Evolutionary conservation across 2,329 filamentous ascomycete species (phyloP), one percentile per base, ranked within the genome.

Genomic region (Parascedosporium putredinis): DNA sequence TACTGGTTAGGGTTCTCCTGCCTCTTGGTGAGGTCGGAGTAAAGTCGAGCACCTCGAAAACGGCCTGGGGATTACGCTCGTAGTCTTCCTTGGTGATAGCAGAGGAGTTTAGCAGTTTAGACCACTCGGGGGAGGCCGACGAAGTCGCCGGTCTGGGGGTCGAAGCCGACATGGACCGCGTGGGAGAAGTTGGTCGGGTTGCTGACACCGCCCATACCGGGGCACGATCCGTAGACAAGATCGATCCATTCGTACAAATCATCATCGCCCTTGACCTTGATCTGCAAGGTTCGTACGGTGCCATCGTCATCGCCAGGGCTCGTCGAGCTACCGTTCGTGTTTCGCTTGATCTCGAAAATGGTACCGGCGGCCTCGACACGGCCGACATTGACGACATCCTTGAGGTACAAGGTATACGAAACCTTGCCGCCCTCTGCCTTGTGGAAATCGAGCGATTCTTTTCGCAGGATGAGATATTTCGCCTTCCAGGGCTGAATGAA

Each of bases 201-300:
- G 69, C 91, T 96, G 51, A 98, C 93, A 58, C 93, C 93, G 54
- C 93, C 90, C 88, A 97, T 95, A 54, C 88, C 91, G 16, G 93
- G 93, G 65, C 91, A 97, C 55, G 91, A 85, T 58, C 91, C 89
- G 64, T 97, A 97, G 57, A 98, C 94, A 64, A 90, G 88, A 66
- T 98, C 93, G 60, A 97, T 95, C 93, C 93, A 98, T 60, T 95
- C 89, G 67, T 98, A 98, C 49, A 98, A 81, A 58, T 98, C 93
- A 62, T 95, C 91, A 61, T 98, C 93, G 51, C 83, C 86, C 68
- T 96, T 95, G 59, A 97, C 89, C 64, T 86, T 88, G 65, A 95
- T 93, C 55, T 93, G 89, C 48, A 96, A 79, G 3, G 88, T 86
- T 64, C 86, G 88, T 52, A 84, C 86, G 7, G 83, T 78, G 29